Base-by-base conservation (phyloP, 1,139 yeast genomes). In the Hanseniaspora gamundiae region DNA sequence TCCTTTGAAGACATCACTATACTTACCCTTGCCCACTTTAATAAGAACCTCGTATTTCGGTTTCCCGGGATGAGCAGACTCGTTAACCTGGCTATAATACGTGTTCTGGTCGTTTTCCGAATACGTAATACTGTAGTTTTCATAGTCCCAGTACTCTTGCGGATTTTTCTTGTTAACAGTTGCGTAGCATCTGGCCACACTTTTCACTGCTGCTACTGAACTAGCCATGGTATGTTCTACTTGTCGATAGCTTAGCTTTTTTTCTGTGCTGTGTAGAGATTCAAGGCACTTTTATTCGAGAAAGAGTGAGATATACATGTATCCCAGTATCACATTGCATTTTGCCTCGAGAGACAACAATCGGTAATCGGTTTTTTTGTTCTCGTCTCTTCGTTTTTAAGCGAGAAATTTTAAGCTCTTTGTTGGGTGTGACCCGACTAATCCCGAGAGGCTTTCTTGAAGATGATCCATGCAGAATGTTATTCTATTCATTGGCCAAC, bases 11-110 rank as follows among this genome's bases (percentile, higher is more conserved):
- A 94, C 99, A 65, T 93, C 99, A 8, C 95, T 84, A 65, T 93
- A 93, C 67, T 91, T 91, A 43, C 99, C 98, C 49, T 98, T 76
- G 26, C 99, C 99, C 42, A 93, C 85, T 63, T 91, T 91, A 51
- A 81, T 74, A 45, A 87, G 77, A 51, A 93, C 86, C 65, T 93
- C 99, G 65, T 91, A 91, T 66, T 82, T 79, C 49, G 42, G 39
- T 19, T 9, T 35, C n/a, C 10, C 20, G 13, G 13, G 9, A 8
- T 13, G 21, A 74, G 68, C 51, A 83, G 81, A 8, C 4, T 16
- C 35, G 3, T 16, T 8, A 30, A 14, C 35, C 65, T 62, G 39
- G 75, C 67, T 27, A 67, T 62, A 45, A 70, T 70, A 48, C 70
- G 70, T 51, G 74, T 43, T 40, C n/a, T 27, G 36, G 19, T 14